Evolutionary conservation across 495 filamentous ascomycete species (phyloP), one percentile per base, ranked within the genome.

Genomic region (Penicillium chermesinum): DNA sequence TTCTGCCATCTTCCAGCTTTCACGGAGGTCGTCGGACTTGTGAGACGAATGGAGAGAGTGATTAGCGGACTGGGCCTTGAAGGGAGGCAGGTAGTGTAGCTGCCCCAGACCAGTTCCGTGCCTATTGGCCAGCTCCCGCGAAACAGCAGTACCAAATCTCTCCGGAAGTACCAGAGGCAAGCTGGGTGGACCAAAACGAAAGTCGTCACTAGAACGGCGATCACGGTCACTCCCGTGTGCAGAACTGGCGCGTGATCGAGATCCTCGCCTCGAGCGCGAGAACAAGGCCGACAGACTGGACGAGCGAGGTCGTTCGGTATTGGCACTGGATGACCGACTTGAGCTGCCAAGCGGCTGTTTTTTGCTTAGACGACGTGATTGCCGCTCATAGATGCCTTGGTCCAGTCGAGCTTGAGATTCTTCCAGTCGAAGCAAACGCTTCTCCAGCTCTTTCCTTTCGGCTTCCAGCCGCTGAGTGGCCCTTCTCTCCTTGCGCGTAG

Each of bases 391-490:
- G 6, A 50, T 33, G 15, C 50, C 50, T 8, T 44, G 17, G 35
- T 65, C 57, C 32, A 49, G 40, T 21, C 44, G 49, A 10, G 49
- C 33, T 38, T 64, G 65, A 15, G 57, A 51, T 15, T 66, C 57
- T 38, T 72, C 69, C 1, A 72, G 55, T 16, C 61, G 52, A 14
- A 57, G 41, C 16, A 70, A 41, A n/a, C 62, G 56, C 39, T 67
- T 66, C 41, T 70, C 67, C 14, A 67, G 55, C 25, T 70, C 67
- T 15, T 63, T 50, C 46, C 69, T 59, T 41, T 72, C 67, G 27
- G 65, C 62, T 38, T 72, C 69, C 41, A 72, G 40, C 12, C 65
- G 59, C 25, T 51, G 65, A 7, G 69, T 70, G 8, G 63, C 69
- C 0, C 67, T 63, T 35, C 63, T 59, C 30, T 72, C 67, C 41